Conservation (phyloP, 441 rosid species). For the Populus hybrid region DNA sequence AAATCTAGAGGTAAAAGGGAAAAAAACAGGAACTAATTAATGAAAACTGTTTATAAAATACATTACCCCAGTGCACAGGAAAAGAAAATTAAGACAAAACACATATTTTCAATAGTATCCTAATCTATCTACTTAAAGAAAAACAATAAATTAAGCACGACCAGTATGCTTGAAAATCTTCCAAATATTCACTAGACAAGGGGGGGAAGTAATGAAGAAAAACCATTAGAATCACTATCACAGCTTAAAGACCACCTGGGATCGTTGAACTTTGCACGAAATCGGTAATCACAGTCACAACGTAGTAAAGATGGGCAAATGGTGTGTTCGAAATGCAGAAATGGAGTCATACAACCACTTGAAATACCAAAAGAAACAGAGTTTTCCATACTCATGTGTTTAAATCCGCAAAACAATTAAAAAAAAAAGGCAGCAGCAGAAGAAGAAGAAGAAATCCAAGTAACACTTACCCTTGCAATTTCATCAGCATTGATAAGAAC, state of each 20-base stretch:
- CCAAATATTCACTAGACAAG: neutral
- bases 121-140: neutral
- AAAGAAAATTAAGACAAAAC: neutral
- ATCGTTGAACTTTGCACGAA: neutral
- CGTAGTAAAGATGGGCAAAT: constrained; percentile 4
- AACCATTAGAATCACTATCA: constrained; percentile 5
- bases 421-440: no score
- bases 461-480: constrained; percentile 54
- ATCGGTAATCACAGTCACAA: neutral
- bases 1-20: constrained; percentile 15
- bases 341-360: neutral
- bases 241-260: neutral
- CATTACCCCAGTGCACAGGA: neutral
- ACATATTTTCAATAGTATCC: neutral
- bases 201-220: neutral
- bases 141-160: neutral
- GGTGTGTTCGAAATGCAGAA: neutral
- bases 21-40: constrained; percentile 5
- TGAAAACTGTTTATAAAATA: neutral
- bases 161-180: neutral
- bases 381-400: constrained; percentile 6
- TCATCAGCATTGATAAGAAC: constrained; percentile 94
- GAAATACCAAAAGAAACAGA: neutral
- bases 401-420: neutral
- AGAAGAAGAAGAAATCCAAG: neutral